Conservation (phyloP, 495 filamentous ascomycete species). For the Penicillium maclennaniae region DNA sequence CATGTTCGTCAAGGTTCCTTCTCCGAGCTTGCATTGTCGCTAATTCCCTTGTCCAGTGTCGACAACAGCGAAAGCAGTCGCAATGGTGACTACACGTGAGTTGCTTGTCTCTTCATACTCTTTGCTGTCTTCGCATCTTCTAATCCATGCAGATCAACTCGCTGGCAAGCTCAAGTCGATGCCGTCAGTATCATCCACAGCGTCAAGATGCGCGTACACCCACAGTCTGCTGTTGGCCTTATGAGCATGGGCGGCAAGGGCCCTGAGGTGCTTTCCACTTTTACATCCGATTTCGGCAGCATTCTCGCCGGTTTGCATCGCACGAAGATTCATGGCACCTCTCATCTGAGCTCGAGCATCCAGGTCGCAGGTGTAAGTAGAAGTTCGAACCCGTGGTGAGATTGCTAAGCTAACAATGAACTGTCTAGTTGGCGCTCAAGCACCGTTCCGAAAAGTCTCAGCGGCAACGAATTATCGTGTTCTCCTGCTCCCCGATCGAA, state of each 20-base stretch:
- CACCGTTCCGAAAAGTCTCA: conserved; percentile 97
- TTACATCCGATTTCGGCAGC: conserved; percentile 93
- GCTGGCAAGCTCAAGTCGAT: conserved; percentile 94
- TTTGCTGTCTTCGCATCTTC: conserved; percentile 3
- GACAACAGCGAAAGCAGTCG: conserved; percentile 98
- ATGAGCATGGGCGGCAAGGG: conserved; percentile 99
- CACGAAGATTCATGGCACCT: conserved; percentile 85
- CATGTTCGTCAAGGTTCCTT: conserved; percentile 47
- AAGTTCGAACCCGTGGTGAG: neutral
- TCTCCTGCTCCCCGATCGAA: conserved; percentile 86
- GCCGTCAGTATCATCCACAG: conserved; percentile 92
- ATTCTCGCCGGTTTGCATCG: conserved; percentile 89
- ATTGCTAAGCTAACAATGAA: conserved; percentile 1
- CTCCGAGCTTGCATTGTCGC: conserved; percentile 19
- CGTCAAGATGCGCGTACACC: conserved; percentile 88
- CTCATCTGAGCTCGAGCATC: conserved; percentile 86
- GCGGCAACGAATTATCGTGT: conserved; percentile 90
- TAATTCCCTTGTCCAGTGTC: conserved; percentile 52
- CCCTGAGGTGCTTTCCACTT: conserved; percentile 91
- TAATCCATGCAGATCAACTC: conserved; percentile 61
- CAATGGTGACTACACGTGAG: conserved; percentile 83
- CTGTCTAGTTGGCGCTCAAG: conserved; percentile 81
- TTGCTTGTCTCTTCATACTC: neutral
- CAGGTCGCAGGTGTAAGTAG: conserved; percentile 84
- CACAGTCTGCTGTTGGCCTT: conserved; percentile 92